Base-by-base conservation (phyloP, 2,329 filamentous ascomycete genomes). In the Colletotrichum eleusines region DNA sequence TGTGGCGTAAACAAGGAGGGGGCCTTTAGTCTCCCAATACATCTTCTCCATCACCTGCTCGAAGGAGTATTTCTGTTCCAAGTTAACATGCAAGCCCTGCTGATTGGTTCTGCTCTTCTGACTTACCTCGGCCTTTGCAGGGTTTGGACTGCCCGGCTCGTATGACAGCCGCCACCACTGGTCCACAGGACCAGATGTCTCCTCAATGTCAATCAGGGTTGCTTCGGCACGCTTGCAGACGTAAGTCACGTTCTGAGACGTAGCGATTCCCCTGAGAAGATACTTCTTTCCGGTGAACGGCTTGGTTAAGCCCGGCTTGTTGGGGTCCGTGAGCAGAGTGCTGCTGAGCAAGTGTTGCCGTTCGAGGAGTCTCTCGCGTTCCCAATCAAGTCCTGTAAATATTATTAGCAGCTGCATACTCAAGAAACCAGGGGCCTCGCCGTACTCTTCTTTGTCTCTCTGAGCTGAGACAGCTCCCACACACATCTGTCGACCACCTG, bases 111-210 rank as follows among this genome's bases (percentile, higher is more conserved):
- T 28, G 18, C 23, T 50, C 38, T n/a, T 6, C 5, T 9, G 53
- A 55, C 80, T 61, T 81, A 88, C 87, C 82, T 88, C 84, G 20
- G 84, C 79, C 73, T 80, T 83, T 35, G 85, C 79, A n/a, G 85
- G 79, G 74, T 14, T 81, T 81, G 20, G 78, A 11, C 75, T 16
- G 80, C 75, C 40, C 18, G 38, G 28, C 77, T 76, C 53, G 72
- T 84, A 87, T 44, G 83, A 79, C 55, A 89, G 78, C 73, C 83
- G 84, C 87, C 87, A 89, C 87, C 87, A 89, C 74, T 88, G 87
- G 63, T 88, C 86, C 20, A 72, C 73, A 5, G 76, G 69, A 28
- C 74, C 73, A 3, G 78, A 62, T 5, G 73, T 69, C 40, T 80
- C 81, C 1, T 78, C 81, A n/a, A 84, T 58, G 20, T 86, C 83